phyloP scores from a whole-genome alignment of 2,329 filamentous ascomycete species.

The Stemphylium beticola region DNA sequence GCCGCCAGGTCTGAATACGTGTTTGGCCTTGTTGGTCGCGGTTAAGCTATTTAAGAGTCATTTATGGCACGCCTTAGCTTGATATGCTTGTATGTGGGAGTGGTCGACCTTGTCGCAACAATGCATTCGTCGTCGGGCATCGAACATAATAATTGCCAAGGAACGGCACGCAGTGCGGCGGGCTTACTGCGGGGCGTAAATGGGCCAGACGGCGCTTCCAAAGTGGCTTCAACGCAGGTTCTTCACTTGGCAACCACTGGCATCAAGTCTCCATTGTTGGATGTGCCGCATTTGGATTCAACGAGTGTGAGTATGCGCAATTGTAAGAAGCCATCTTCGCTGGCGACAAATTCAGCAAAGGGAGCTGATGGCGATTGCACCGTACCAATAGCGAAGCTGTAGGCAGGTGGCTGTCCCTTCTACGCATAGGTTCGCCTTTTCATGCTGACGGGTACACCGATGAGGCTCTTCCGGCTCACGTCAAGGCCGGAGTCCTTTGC shows the following conservation, averaged over 20 bases:
- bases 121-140: slow-evolving; percentile 1
- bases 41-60: slow-evolving; percentile 3
- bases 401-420: background rate
- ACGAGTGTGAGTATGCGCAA: background rate
- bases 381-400: background rate
- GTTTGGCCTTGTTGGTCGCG: slow-evolving; percentile 6
- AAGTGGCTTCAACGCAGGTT: slow-evolving; percentile 7
- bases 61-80: slow-evolving; percentile 12
- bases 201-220: slow-evolving; percentile 7
- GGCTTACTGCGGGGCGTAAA: slow-evolving; percentile 10
- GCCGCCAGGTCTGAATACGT: slow-evolving; percentile 28
- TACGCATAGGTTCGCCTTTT: background rate
- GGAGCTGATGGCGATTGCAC: background rate
- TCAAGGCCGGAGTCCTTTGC: background rate
- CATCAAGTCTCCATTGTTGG: slow-evolving; percentile 1
- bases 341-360: background rate
- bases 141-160: slow-evolving; percentile 10
- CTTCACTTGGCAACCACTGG: background rate
- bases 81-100: slow-evolving; percentile 21
- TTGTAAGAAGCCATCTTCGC: background rate
- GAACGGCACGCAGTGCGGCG: slow-evolving; percentile 3
- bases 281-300: slow-evolving; percentile 1
- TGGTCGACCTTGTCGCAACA: slow-evolving; percentile 1
- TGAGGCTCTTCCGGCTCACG: background rate
- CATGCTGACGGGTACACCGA: background rate